Percentiles rank a stretch among this genome's conserved stretches.
phyloP scores from a whole-genome alignment of 2,329 filamentous ascomycete species.

The Neonectria neomacrospora region DNA sequence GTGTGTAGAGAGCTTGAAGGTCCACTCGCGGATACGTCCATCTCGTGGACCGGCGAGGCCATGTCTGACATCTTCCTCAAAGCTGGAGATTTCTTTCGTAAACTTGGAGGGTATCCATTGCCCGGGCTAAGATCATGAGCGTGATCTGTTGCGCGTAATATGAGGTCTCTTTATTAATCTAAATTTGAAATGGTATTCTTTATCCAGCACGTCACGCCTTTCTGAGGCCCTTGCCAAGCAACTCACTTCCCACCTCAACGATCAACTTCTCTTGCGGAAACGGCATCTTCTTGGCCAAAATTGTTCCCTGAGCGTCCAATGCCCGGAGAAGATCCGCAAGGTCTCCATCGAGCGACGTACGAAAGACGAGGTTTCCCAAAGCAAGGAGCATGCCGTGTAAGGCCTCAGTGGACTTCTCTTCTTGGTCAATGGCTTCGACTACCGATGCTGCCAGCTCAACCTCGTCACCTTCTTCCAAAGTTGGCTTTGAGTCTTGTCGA shows the following conservation, averaged over 20 bases:
- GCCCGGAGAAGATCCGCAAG: constrained; percentile 82
- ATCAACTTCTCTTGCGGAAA: constrained; percentile 71
- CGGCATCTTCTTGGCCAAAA: constrained; percentile 66
- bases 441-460: constrained; percentile 85
- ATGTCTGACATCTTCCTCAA: constrained; percentile 11
- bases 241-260: constrained; percentile 61
- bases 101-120: constrained; percentile 20
- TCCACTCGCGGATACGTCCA: neutral
- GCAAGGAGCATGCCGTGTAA: constrained; percentile 81
- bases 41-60: constrained; percentile 16
- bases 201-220: constrained; percentile 40
- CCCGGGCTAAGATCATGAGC: constrained; percentile 2
- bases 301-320: constrained; percentile 76
- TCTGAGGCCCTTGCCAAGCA: constrained; percentile 62
- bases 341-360: constrained; percentile 75
- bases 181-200: neutral
- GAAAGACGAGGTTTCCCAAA: constrained; percentile 80
- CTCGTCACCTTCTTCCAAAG: constrained; percentile 75
- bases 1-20: constrained; percentile 19
- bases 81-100: constrained; percentile 19
- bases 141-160: neutral
- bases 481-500: constrained; percentile 67
- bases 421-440: constrained; percentile 75
- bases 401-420: constrained; percentile 73
- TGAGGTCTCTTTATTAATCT: neutral